Base-by-base conservation (phyloP, 345 rosid species). In the Boechera divaricarpa region DNA sequence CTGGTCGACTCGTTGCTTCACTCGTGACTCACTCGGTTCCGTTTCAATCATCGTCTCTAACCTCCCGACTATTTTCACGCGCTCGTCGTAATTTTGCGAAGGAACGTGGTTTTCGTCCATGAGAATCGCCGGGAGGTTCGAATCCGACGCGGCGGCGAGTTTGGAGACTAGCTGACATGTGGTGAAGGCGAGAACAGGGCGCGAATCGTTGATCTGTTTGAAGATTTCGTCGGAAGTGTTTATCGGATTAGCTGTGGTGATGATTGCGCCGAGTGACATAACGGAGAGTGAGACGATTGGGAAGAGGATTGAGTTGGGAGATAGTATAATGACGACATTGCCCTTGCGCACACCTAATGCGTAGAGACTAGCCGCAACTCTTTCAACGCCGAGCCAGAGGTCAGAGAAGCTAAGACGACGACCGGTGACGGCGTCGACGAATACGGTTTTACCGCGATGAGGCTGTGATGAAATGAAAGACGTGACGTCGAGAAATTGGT, bases 211-310 rank as follows among this genome's bases (percentile, higher is more conserved):
- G 38, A 87, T 81, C 78, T 94, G 98, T 15, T 82, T 86, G 24
- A 89, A 73, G 70, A 91, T 89, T 79, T 94, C 97, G 28, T 67
- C 57, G 12, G 89, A 52, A 32, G 93, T 90, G 84, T 85, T 94
- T 36, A 94, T 95, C 24, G 97, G 97, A 58, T 94, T 94, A 44
- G 94, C 87, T 28, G 97, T 91, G 74, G 95, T 94, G 83, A 94
- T 88, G 53, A 94, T 72, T 51, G 98, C 96, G 63, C 97, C 98
- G 44, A 94, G 85, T 7, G 95, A 91, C 97, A 94, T 86, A 7
- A 92, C 95, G 75, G 98, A 83, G 81, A 90, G 93, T 74, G 91
- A 87, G 70, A 90, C 89, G 71, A 92, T 42, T 4, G 98, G 97
- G 85, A 90, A 92, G 85, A 79, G 89, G 58, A 92, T 81, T 64